Evolutionary conservation across 106 monocot genomes (phyloP), one percentile per base, ranked within the genome.

Genomic region (Chionographis japonica): DNA sequence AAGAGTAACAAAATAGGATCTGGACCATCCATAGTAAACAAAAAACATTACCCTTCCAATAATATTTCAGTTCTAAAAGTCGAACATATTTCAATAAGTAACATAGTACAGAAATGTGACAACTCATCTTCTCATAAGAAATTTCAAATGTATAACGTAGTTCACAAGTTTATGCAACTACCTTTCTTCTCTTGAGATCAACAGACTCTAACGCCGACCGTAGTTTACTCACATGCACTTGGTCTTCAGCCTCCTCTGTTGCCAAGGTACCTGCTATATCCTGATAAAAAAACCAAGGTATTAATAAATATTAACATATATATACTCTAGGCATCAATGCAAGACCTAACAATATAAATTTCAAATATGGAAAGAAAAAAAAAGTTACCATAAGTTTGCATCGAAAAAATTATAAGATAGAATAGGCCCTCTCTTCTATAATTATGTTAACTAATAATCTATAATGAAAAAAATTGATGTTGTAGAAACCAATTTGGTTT

Each of bases 231-330:
- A 98, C 97, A 73, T 87, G 85, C 63, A 81, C 77, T 14, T 61
- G 62, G 54, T 90, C 85, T 57, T 85, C 87, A 56, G 97, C 97
- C 71, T 79, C 90, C 66, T 98, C 97, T 6, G 83, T 98, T 46
- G 97, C 89, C 80, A 98, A 81, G 20, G 97, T 98, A 65, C 97
- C 97, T 56, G 97, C 97, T 75, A 98, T 93, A 81, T 98, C 97
- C 97, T 97, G 74, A 18, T 38, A 52, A 78, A 63, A 63, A 71
- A 58, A 61, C 35, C n/a, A 56, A 61, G 15, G 37, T 20, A 39
- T 38, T 17, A 61, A 18, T 1, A 64, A 40, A 50, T 2, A 14
- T 51, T 12, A 43, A 8, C 27, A 20, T 14, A 12, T 54, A 42
- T 41, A 3, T 43, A 49, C 14, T 72, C 4, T 51, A 50, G 50